These are phyloP conservation scores for Backusella parvicylindrica DNA, from an alignment of 192 early-diverging fungal species.

Conservation along the genomic window DNA sequence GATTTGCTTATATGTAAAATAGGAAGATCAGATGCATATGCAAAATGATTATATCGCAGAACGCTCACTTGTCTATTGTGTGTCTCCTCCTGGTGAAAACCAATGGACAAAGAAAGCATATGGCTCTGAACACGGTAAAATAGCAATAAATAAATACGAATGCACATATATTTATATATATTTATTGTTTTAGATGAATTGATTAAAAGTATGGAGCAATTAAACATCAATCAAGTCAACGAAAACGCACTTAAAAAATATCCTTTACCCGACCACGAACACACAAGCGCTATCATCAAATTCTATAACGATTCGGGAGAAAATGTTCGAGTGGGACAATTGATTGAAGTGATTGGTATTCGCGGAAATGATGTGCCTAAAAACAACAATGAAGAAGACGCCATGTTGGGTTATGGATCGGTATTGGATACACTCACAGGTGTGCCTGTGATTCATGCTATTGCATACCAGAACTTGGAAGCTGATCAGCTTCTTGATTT, in stretches of 20 bases:
- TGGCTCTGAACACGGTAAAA: not conserved
- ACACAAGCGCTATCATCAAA: slow-evolving; percentile 63
- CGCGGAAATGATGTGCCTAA: slow-evolving; percentile 20
- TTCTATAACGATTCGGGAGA: slow-evolving; percentile 29
- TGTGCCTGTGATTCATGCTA: slow-evolving; percentile 50
- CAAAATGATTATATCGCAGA: slow-evolving; percentile 41
- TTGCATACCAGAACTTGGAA: slow-evolving; percentile 38
- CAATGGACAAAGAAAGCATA: slow-evolving; percentile 53
- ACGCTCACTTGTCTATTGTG: slow-evolving; percentile 63
- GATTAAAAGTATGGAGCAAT: slow-evolving; percentile 2
- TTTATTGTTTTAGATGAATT: not conserved
- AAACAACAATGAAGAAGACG: not conserved
- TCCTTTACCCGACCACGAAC: slow-evolving; percentile 53
- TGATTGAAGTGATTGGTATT: slow-evolving; percentile 68
- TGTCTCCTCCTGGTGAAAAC: slow-evolving; percentile 67
- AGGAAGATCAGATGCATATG: slow-evolving; percentile 1
- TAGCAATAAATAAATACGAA: not conserved
- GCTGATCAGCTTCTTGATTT: not conserved
- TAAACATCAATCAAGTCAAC: slow-evolving; percentile 11
- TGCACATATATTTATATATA: not conserved
- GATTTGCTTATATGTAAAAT: too few relatives aligned
- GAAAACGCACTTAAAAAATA: slow-evolving; percentile 41
- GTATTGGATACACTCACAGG: not conserved
- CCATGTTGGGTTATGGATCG: not conserved
- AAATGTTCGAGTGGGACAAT: slow-evolving; percentile 50